A percentile compares a stretch with the other conserved stretches of the same genome.
These are phyloP conservation scores for Pseudogymnoascus verrucosus DNA, from an alignment of 2,329 filamentous ascomycete genomes.

Conservation along the genomic window DNA sequence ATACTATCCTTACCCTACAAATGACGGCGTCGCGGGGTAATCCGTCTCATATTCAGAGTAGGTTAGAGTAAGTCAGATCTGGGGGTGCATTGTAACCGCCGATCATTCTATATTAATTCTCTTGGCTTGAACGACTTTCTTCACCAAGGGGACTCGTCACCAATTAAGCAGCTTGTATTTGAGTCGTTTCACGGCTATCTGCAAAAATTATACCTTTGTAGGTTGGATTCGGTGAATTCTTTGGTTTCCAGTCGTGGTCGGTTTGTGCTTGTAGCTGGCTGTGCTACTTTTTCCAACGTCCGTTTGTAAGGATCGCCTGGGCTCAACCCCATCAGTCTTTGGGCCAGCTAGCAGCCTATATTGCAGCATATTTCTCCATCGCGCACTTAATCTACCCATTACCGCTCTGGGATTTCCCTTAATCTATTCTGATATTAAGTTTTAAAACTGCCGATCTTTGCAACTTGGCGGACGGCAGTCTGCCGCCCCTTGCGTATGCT, in stretches of 20 bases:
- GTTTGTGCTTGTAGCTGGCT: background rate
- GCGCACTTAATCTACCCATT: background rate
- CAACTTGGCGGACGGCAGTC: background rate
- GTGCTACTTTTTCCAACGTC: background rate
- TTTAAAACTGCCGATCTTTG: background rate
- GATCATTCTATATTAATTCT: background rate
- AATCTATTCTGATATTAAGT: constrained; percentile 7
- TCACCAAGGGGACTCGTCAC: background rate
- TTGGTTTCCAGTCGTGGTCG: background rate
- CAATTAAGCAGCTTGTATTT: background rate
- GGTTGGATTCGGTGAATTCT: background rate
- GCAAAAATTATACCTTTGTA: background rate
- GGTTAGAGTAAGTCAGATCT: background rate
- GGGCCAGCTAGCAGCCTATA: background rate
- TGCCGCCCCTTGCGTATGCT: background rate
- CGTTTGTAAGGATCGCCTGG: background rate
- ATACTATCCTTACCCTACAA: background rate
- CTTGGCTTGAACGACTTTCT: background rate
- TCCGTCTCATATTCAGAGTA: background rate
- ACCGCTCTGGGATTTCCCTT: background rate
- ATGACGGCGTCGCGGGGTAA: background rate
- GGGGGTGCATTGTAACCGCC: background rate
- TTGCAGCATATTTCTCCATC: background rate
- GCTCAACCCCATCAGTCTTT: background rate
- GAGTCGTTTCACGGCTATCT: background rate